These are phyloP conservation scores for Candida neerlandica DNA, from an alignment of 1,139 yeast genomes.

Conservation along the genomic window DNA sequence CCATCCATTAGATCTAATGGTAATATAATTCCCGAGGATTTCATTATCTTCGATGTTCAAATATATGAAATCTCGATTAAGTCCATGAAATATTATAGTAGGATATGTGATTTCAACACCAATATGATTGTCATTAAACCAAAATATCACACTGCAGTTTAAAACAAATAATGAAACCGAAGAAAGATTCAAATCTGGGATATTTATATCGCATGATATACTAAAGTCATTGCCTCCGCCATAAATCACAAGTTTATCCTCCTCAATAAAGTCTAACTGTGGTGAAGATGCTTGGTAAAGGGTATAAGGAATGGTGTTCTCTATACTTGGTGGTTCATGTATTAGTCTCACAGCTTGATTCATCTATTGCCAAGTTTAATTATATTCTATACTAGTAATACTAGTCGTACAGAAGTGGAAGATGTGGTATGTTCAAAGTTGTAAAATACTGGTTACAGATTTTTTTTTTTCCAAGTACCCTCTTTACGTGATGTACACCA, in stretches of 20 bases:
- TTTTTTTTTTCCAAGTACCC: not conserved
- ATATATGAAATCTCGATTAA: slow-evolving; percentile 31
- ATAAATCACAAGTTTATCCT: slow-evolving; percentile 45
- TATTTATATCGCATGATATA: not conserved
- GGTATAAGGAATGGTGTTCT: slow-evolving; percentile 41
- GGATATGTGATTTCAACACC: slow-evolving; percentile 49
- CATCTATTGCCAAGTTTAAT: slow-evolving; percentile 12
- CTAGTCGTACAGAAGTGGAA: not conserved
- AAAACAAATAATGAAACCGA: slow-evolving; percentile 38
- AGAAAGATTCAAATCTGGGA: slow-evolving; percentile 9
- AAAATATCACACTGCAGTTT: slow-evolving; percentile 38
- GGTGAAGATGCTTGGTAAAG: slow-evolving; percentile 44
- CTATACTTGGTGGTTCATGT: slow-evolving; percentile 41
- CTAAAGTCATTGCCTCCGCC: slow-evolving; percentile 34
- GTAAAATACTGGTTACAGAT: not conserved
- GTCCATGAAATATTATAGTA: slow-evolving; percentile 40
- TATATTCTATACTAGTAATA: not conserved
- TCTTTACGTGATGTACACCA: not conserved
- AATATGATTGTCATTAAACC: slow-evolving; percentile 29
- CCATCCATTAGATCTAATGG: not conserved
- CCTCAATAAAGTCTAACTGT: slow-evolving; percentile 36
- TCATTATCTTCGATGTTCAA: slow-evolving; percentile 30
- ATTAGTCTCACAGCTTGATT: slow-evolving; percentile 24
- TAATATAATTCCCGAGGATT: slow-evolving; percentile 1
- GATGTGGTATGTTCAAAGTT: not conserved